Base-by-base conservation (phyloP, 805 yeast genomes). In the Cephaloascus fragrans region DNA sequence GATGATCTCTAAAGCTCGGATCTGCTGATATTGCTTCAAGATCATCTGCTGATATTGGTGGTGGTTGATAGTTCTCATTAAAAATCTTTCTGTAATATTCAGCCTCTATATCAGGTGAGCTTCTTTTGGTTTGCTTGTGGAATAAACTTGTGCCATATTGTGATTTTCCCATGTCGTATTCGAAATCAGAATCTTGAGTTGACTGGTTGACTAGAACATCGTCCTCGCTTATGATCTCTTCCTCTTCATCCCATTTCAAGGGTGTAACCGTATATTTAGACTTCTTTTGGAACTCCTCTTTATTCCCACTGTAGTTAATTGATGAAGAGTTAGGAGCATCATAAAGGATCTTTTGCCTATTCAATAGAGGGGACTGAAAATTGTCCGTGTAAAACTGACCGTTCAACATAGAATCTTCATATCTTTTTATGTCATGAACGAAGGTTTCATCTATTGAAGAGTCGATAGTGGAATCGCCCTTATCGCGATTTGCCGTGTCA, bases 81-180 rank as follows among this genome's bases (percentile, higher is more conserved):
- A 55, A 59, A 15, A 65, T 48, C 37, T 50, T 46, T 39, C 55
- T 53, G 26, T 64, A 39, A 44, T 56, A 61, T 31, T 52, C 52
- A 2, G 57, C 44, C 23, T 46, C 47, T 1, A 44, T 43, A 18
- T 49, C 46, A 4, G 50, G 38, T 0, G 44, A 4, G 48, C 35
- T 4, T 43, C 39, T 8, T 47, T 41, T 26, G 43, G 31, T 20
- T 39, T 34, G 18, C 31, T 19, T 35, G 49, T 49, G 44, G 33
- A 55, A 35, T 36, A 66, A 57, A 2, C 53, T 43, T 1, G 69
- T 61, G 3, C 73, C 73, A 41, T 68, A 68, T 20, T 61, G 58
- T 3, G 28, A 8, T 8, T 23, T 23, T 23, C 12, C 28, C 6
- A 8, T 23, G 28, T 23, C 6, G 12, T 23, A 6, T 12, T 23